Evolutionary conservation across 2,329 filamentous ascomycete genomes (phyloP).

Genomic region (Trichoderma aggressivum): DNA sequence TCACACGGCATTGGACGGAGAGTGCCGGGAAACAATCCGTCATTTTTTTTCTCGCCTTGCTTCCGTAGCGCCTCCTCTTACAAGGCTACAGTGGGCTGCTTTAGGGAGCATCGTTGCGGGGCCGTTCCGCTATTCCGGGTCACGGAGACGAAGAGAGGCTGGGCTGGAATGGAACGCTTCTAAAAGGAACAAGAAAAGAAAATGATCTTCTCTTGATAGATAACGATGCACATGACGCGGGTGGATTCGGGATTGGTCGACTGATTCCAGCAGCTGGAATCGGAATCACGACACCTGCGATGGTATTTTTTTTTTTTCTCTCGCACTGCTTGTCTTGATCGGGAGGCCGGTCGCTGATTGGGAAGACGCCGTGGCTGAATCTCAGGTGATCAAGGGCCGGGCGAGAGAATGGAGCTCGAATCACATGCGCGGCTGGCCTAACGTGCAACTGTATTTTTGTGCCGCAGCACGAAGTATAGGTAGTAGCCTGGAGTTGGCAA

Average conservation of each 20-base stretch:
- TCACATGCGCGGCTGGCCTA: conserved; percentile 10
- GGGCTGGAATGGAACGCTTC: not conserved
- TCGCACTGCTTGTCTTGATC: not conserved
- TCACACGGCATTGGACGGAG: conserved; percentile 4
- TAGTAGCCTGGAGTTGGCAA: not conserved
- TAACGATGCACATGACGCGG: not conserved
- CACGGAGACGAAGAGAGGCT: not conserved
- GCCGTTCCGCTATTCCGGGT: conserved; percentile 19
- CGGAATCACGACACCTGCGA: not conserved
- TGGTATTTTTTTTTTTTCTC: not conserved
- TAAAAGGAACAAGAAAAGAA: not conserved
- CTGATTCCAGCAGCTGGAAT: not conserved
- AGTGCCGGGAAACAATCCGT: not conserved
- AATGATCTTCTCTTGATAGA: not conserved
- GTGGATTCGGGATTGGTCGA: not conserved
- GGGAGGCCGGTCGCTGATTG: not conserved
- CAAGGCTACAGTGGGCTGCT: conserved; percentile 15
- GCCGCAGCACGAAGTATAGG: not conserved
- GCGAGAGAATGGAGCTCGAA: conserved; percentile 1
- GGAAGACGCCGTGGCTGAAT: not conserved
- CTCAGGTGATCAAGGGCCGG: not conserved
- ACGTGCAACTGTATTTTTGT: not conserved
- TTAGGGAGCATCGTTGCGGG: conserved; percentile 11
- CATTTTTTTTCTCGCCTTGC: not conserved
- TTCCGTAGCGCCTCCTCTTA: not conserved